Evolutionary conservation across 306 rosid genomes (phyloP).

Genomic region (Datisca glomerata): DNA sequence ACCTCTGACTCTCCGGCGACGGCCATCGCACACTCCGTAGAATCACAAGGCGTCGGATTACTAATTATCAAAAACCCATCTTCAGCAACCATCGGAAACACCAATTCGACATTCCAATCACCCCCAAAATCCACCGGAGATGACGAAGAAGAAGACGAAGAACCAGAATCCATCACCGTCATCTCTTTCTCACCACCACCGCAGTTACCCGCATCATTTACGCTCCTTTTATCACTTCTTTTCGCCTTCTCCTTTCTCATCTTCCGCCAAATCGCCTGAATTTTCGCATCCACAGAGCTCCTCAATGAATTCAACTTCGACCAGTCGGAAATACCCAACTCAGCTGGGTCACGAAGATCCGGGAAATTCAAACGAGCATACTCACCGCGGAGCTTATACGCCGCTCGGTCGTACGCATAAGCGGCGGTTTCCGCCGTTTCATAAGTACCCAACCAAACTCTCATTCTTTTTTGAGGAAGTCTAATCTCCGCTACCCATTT

Average conservation of each 20-base stretch:
- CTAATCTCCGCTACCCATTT: slow-evolving; percentile 98
- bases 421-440: slow-evolving; percentile 95
- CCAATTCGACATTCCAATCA: slow-evolving; percentile 24
- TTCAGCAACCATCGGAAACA: slow-evolving; percentile 33
- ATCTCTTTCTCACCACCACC: neutral
- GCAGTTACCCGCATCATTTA: neutral
- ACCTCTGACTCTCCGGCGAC: slow-evolving; percentile 28
- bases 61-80: slow-evolving; percentile 48
- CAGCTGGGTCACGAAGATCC: slow-evolving; percentile 50
- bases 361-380: slow-evolving; percentile 94
- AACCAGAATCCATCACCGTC: slow-evolving; percentile 13
- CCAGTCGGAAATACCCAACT: slow-evolving; percentile 45
- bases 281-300: slow-evolving; percentile 66
- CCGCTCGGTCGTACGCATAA: slow-evolving; percentile 91
- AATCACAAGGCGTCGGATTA: slow-evolving; percentile 32
- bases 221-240: slow-evolving; percentile 36
- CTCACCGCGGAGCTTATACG: slow-evolving; percentile 88
- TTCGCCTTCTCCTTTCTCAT: slow-evolving; percentile 57
- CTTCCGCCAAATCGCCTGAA: slow-evolving; percentile 81
- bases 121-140: slow-evolving; percentile 20
- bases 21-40: slow-evolving; percentile 23
- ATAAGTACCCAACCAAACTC: slow-evolving; percentile 93
- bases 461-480: slow-evolving; percentile 93
- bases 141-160: slow-evolving; percentile 22
- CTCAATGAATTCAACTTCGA: slow-evolving; percentile 51